Percentiles rank a stretch among this genome's conserved stretches.
phyloP scores from a whole-genome alignment of 441 rosid species.

The Daphne laureola region DNA sequence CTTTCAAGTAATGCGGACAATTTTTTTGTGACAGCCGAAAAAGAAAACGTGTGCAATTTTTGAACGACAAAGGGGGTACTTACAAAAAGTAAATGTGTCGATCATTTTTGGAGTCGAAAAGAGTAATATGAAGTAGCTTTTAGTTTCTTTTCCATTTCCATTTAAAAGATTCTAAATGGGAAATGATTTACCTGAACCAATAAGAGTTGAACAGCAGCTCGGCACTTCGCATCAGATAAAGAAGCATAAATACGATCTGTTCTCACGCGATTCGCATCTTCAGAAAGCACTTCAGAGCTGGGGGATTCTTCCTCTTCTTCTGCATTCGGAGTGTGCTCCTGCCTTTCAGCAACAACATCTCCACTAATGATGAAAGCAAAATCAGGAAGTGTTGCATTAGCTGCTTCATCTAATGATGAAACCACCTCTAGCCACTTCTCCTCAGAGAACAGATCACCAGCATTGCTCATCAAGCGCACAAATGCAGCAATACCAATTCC shows the following conservation, averaged over 20 bases:
- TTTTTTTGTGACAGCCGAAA: too few species aligned
- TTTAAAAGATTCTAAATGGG: not conserved
- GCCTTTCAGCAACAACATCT: conserved; percentile 34
- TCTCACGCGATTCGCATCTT: conserved; percentile 47
- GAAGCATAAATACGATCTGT: conserved; percentile 47
- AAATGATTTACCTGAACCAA: conserved; percentile 66
- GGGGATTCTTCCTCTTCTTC: conserved; percentile 37
- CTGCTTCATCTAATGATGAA: conserved; percentile 79
- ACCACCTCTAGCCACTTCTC: conserved; percentile 98
- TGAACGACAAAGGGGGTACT: too few species aligned
- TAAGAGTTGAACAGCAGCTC: conserved; percentile 98
- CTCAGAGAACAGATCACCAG: conserved; percentile 83
- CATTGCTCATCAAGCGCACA: conserved; percentile 98
- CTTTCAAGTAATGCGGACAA: too few species aligned
- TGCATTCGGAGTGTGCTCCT: conserved; percentile 23
- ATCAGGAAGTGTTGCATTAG: conserved; percentile 86
- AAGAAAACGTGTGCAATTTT: too few species aligned
- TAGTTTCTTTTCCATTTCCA: not conserved
- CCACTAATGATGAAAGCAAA: conserved; percentile 57
- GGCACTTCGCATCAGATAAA: conserved; percentile 91
- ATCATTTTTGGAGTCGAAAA: too few species aligned
- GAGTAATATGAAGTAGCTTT: not conserved
- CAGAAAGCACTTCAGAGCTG: conserved; percentile 31
- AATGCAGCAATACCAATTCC: conserved; percentile 99
- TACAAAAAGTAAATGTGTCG: too few species aligned